Evolutionary conservation across 257 asterid genomes (phyloP), one percentile per base, ranked within the genome.

Genomic region (Euphrasia confusa): DNA sequence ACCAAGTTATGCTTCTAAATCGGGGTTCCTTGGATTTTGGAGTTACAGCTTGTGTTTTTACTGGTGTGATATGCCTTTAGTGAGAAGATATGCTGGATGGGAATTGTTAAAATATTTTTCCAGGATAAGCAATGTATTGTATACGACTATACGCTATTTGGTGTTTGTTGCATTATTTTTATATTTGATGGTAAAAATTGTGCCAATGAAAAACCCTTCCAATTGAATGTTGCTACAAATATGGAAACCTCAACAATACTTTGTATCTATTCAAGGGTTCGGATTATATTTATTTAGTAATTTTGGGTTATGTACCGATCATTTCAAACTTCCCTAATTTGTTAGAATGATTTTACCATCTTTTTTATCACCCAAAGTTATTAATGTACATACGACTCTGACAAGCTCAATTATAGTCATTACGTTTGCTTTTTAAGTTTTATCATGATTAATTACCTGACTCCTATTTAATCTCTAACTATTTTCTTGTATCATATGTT

Each of bases 261-360:
- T 26, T 33, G 66, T 61, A 55, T 60, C 44, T 61, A 37, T 68
- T 47, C 35, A 60, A 60, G 63, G 56, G 47, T 60, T 55, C 17
- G n/a, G 8, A 8, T 35, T 47, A 50, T 53, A 57, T 54, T 8
- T 63, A 45, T 62, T 8, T 57, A 33, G 42, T 37, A 37, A 37
- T 17, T 7, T 42, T 39, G 47, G 35, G 50, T 53, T 67, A 40
- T 64, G 58, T 21, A 21, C 50, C 60, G 7, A 13, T 27, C 44
- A 5, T 57, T 18, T 17, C 58, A 9, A 18, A 4, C 37, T 14
- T 32, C 17, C 9, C 11, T 57, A 3, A 54, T 5, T 5, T 10
- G 49, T 49, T 27, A 61, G 37, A 47, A 54, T 45, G 48, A 8
- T 35, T 33, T 54, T 37, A 37, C 42, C 42, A 37, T 37, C 42